Evolutionary conservation across 2,329 filamentous ascomycete species (phyloP), one percentile per base, ranked within the genome.

Genomic region (Plectosphaerella cucumerina): DNA sequence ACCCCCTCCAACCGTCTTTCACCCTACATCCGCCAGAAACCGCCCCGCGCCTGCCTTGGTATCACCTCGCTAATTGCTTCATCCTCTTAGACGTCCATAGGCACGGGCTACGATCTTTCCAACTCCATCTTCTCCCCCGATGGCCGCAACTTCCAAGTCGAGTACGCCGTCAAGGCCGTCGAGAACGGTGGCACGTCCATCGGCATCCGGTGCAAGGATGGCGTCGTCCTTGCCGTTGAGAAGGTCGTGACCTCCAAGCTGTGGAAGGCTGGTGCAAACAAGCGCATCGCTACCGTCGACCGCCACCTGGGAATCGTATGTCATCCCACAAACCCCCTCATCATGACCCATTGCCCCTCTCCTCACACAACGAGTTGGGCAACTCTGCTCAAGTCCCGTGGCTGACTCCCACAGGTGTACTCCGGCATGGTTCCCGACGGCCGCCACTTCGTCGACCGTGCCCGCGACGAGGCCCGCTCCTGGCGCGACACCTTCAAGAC

Each of bases 111-210:
- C 78, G 94, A 99, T 84, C 87, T 99, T 65, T 90, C 90, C 70
- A 99, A 99, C 83, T 97, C 94, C 67, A 95, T 97, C 78, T 99
- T 97, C 81, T 97, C 94, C 46, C 94, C 94, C 60, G 94, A 99
- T 76, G 94, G 94, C 68, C 89, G 94, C 63, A 99, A 99, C 74
- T 99, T 99, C 74, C 94, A 99, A 75, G 90, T 95, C 72, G 94
- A 99, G 81, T 99, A 99, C 72, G 94, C 94, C 60, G 88, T 95
- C 62, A 99, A 99, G 80, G 94, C 94, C 51, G 94, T 99, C 57
- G 94, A 99, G 77, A 97, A 95, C 65, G 94, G 93, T 60, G 93
- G 94, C 66, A 99, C 94, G 50, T 91, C 92, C 49, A 85, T 99
- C 70, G 94, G 94, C 62, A 96, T 99, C 72, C 84, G 91, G 70